phyloP scores from a whole-genome alignment of 495 filamentous ascomycete genomes.

The Thermothielavioides terrestris region DNA sequence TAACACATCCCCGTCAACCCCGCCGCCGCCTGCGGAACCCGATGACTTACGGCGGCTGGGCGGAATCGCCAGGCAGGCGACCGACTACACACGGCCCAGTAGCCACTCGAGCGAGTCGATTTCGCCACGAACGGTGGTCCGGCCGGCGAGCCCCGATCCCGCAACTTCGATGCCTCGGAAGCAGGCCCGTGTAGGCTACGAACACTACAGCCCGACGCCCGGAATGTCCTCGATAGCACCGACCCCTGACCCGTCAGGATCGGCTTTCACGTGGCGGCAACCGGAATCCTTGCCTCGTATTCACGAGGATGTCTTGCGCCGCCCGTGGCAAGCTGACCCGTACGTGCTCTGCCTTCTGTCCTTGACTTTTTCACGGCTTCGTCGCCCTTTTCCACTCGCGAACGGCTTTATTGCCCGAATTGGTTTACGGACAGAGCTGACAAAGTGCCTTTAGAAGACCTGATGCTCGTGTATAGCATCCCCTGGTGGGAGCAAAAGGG shows the following conservation, averaged over 20 bases:
- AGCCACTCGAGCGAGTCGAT: conserved; percentile 37
- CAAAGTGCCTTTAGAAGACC: conserved; percentile 53
- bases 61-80: conserved; percentile 18
- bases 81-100: conserved; percentile 27
- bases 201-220: conserved; percentile 29
- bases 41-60: conserved; percentile 35
- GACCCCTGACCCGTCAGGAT: conserved; percentile 25
- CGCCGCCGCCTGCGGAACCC: conserved; percentile 38
- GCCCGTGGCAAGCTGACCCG: conserved; percentile 57
- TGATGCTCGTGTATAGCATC: conserved; percentile 61
- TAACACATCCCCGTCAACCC: conserved; percentile 27
- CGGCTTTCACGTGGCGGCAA: conserved; percentile 31
- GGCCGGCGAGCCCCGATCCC: conserved; percentile 23
- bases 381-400: no score
- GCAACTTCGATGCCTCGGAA: conserved; percentile 28
- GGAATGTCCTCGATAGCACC: conserved; percentile 28
- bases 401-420: no score
- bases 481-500: no score
- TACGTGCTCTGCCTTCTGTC: conserved; percentile 36
- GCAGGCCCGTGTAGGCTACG: conserved; percentile 33
- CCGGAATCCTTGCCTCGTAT: conserved; percentile 34
- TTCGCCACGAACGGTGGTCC: conserved; percentile 34
- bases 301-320: conserved; percentile 41
- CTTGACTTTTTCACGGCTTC: no score
- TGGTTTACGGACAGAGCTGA: conserved; percentile 31